phyloP scores from a whole-genome alignment of 2,329 filamentous ascomycete genomes.

The Fusarium temperatum region DNA sequence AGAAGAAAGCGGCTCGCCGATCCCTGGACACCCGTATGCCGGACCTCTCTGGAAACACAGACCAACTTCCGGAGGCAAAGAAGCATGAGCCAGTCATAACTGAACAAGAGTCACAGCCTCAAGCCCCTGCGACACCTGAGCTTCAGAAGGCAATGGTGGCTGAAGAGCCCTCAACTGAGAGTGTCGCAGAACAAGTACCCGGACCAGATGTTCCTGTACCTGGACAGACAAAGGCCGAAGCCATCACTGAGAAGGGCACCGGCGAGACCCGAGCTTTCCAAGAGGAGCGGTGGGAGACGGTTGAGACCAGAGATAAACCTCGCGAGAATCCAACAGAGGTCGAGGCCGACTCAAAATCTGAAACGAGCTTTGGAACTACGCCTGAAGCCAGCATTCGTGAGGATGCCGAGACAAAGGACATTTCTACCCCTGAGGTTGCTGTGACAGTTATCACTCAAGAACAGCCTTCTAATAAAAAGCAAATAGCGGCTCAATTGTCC shows the following conservation, averaged over 20 bases:
- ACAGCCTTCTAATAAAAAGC: not conserved
- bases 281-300: constrained; percentile 26
- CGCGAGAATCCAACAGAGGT: constrained; percentile 7
- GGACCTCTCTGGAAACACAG: constrained; percentile 25
- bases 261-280: not conserved
- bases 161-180: not conserved
- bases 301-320: constrained; percentile 12
- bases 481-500: not conserved
- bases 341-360: constrained; percentile 30
- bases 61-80: not conserved
- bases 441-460: not conserved
- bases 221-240: constrained; percentile 1
- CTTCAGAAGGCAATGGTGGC: not conserved
- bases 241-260: not conserved
- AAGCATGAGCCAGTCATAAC: not conserved
- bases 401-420: constrained; percentile 6
- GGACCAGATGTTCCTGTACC: not conserved
- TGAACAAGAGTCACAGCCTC: not conserved
- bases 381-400: constrained; percentile 20
- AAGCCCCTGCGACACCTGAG: not conserved
- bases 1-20: constrained; percentile 13
- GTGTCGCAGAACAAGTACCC: not conserved
- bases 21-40: constrained; percentile 35
- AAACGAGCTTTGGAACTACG: constrained; percentile 29
- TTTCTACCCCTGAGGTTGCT: not conserved